phyloP scores from a whole-genome alignment of 2,329 filamentous ascomycete species.

The Trichoderma hamatum region DNA sequence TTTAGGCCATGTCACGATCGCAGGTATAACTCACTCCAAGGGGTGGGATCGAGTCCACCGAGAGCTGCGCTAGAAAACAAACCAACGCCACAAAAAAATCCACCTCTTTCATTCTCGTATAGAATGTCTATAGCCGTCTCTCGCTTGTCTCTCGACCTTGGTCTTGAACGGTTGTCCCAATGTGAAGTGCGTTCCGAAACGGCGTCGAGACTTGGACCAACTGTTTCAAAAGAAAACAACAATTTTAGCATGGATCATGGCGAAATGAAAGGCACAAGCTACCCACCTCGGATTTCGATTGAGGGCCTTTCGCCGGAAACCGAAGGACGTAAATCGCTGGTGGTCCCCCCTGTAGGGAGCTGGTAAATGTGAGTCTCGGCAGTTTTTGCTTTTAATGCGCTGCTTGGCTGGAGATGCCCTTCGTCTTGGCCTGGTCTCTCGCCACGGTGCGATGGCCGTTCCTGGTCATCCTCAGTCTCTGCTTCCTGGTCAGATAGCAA shows the following conservation, averaged over 20 bases:
- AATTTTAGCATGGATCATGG: background rate
- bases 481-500: conserved; percentile 25
- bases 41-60: conserved; percentile 78
- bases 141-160: conserved; percentile 43
- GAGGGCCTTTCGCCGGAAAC: conserved; percentile 34
- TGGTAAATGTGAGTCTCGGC: background rate
- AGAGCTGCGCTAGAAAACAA: conserved; percentile 88
- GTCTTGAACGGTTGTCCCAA: conserved; percentile 39
- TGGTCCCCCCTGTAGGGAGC: conserved; percentile 7
- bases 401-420: background rate
- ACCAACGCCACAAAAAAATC: conserved; percentile 84
- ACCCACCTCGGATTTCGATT: conserved; percentile 41
- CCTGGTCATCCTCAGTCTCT: conserved; percentile 26
- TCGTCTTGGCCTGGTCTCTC: conserved; percentile 2
- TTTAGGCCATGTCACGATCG: background rate
- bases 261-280: background rate
- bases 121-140: conserved; percentile 77
- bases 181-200: conserved; percentile 3
- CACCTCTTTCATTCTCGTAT: conserved; percentile 93
- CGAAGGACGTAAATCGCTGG: background rate
- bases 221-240: background rate
- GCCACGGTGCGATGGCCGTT: conserved; percentile 26
- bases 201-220: conserved; percentile 38
- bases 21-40: conserved; percentile 64
- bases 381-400: background rate